These are phyloP conservation scores for Epichloe hybrida DNA, from an alignment of 2,329 filamentous ascomycete genomes.

Conservation along the genomic window DNA sequence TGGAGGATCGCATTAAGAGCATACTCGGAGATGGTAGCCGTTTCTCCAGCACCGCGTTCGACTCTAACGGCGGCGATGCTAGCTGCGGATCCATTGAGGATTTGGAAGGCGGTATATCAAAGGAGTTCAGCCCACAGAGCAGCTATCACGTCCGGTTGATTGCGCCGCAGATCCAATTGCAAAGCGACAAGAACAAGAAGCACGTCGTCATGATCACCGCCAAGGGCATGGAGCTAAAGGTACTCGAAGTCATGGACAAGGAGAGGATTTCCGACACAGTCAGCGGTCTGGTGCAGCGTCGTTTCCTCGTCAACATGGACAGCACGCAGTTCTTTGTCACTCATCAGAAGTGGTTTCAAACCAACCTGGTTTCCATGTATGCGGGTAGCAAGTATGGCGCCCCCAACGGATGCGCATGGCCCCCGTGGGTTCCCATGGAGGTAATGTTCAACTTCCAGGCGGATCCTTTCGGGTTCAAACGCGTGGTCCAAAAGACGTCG, in stretches of 20 bases:
- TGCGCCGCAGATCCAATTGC: constrained; percentile 92
- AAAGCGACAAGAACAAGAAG: constrained; percentile 96
- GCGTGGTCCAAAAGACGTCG: constrained; percentile 93
- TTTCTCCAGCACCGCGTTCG: constrained; percentile 43
- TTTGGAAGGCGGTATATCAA: constrained; percentile 62
- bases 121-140: constrained; percentile 82
- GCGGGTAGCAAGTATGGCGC: constrained; percentile 88
- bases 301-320: constrained; percentile 91
- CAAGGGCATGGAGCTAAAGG: constrained; percentile 96
- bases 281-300: constrained; percentile 85
- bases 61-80: constrained; percentile 19
- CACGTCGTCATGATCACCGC: constrained; percentile 93
- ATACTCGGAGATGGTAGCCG: constrained; percentile 73
- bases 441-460: constrained; percentile 94
- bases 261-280: constrained; percentile 83
- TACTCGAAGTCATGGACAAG: constrained; percentile 97
- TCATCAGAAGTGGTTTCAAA: constrained; percentile 78
- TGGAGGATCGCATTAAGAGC: constrained; percentile 76
- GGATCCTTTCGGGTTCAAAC: constrained; percentile 94
- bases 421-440: constrained; percentile 95
- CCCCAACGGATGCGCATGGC: constrained; percentile 75
- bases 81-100: constrained; percentile 39
- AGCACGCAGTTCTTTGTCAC: constrained; percentile 97
- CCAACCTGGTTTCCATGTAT: constrained; percentile 79
- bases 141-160: constrained; percentile 92